phyloP scores from a whole-genome alignment of 306 rosid species.

The Vachellia pachyceras region DNA sequence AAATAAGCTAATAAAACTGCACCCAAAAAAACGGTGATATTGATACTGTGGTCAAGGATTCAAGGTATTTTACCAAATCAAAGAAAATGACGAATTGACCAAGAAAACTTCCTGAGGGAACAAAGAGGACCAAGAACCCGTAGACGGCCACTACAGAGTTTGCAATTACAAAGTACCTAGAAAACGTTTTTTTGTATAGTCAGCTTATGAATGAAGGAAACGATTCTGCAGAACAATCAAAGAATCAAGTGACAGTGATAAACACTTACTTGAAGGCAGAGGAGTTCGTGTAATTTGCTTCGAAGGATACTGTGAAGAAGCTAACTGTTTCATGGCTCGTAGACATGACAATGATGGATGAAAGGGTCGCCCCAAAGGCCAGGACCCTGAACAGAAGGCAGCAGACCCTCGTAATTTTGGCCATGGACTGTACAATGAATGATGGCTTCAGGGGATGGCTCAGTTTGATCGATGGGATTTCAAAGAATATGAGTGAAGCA shows the following conservation, averaged over 20 bases:
- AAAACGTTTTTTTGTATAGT: neutral
- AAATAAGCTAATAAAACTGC: neutral
- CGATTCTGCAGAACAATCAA: neutral
- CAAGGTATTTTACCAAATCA: conserved; percentile 61
- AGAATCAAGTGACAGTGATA: neutral
- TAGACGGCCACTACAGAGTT: conserved; percentile 66
- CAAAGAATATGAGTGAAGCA: neutral
- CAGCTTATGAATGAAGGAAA: conserved; percentile 8
- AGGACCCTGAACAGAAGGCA: conserved; percentile 59
- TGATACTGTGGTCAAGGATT: neutral
- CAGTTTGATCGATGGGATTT: neutral
- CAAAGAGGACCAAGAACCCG: conserved; percentile 74
- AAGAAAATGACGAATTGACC: conserved; percentile 64
- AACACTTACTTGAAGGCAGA: conserved; percentile 71
- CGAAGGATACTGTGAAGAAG: conserved; percentile 53
- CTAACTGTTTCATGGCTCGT: conserved; percentile 68
- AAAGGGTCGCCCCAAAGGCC: conserved; percentile 72
- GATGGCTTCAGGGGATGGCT: neutral
- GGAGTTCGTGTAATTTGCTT: conserved; percentile 68
- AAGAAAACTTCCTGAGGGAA: conserved; percentile 67
- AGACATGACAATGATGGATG: conserved; percentile 76
- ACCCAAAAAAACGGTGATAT: neutral
- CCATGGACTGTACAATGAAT: conserved; percentile 33
- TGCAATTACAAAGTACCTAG: conserved; percentile 78
- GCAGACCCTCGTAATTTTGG: conserved; percentile 53